Percentiles rank a stretch among this genome's conserved stretches.
Conservation (phyloP, 2,329 filamentous ascomycete genomes). For the Colletotrichum sp. region DNA sequence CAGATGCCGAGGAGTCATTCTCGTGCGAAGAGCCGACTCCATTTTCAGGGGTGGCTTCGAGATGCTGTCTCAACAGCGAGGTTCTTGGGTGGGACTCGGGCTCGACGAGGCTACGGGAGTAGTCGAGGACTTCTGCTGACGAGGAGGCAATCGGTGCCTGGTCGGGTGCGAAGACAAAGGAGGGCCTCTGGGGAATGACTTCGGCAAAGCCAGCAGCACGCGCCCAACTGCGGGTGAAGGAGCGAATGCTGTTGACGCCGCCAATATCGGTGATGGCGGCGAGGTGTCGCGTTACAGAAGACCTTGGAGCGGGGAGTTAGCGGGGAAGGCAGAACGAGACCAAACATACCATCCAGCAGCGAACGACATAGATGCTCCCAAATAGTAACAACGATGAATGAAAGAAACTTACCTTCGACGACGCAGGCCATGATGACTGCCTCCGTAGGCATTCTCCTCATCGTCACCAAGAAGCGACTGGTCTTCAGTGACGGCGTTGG, state of each 20-base stretch:
- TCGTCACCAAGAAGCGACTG: slow-evolving; percentile 49
- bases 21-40: neutral
- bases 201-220: slow-evolving; percentile 88
- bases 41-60: slow-evolving; percentile 38
- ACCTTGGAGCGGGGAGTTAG: slow-evolving; percentile 39
- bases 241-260: slow-evolving; percentile 91
- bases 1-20: slow-evolving; percentile 18
- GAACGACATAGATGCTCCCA: neutral
- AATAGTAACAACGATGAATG: neutral
- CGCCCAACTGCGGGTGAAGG: slow-evolving; percentile 91
- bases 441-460: slow-evolving; percentile 34
- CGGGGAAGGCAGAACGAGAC: slow-evolving; percentile 29
- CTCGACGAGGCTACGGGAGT: slow-evolving; percentile 46
- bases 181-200: slow-evolving; percentile 78
- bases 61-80: slow-evolving; percentile 57
- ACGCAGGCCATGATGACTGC: slow-evolving; percentile 24
- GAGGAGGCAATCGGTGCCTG: slow-evolving; percentile 47
- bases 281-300: slow-evolving; percentile 63
- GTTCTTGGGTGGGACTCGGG: slow-evolving; percentile 34
- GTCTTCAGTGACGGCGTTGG: slow-evolving; percentile 47
- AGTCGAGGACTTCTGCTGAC: slow-evolving; percentile 39
- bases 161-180: slow-evolving; percentile 70
- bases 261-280: slow-evolving; percentile 72
- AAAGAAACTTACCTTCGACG: slow-evolving; percentile 37
- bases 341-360: neutral